These are phyloP conservation scores for Pseudogymnoascus sp. DNA, from an alignment of 2,329 filamentous ascomycete genomes.

Conservation along the genomic window DNA sequence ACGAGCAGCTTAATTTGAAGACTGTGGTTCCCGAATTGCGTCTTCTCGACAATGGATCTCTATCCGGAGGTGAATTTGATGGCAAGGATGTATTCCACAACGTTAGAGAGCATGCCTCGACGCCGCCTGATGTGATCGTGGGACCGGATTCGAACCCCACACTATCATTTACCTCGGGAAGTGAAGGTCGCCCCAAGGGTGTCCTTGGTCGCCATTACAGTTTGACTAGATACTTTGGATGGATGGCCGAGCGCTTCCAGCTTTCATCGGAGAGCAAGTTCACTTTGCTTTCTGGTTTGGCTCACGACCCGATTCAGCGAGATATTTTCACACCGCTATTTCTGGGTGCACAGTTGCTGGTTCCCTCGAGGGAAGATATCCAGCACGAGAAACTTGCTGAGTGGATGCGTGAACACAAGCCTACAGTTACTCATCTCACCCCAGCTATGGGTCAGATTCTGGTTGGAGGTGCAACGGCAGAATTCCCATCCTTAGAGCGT, in stretches of 20 bases:
- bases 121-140: conserved; percentile 63
- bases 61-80: conserved; percentile 59
- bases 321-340: conserved; percentile 90
- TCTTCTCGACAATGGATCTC: conserved; percentile 60
- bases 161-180: conserved; percentile 65
- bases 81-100: conserved; percentile 59
- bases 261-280: conserved; percentile 66
- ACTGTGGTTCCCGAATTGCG: conserved; percentile 66
- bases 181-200: conserved; percentile 75
- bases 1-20: conserved; percentile 62
- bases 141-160: conserved; percentile 80
- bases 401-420: conserved; percentile 71
- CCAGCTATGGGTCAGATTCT: conserved; percentile 96
- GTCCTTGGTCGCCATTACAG: conserved; percentile 82
- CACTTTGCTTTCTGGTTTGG: conserved; percentile 77
- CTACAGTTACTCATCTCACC: conserved; percentile 80
- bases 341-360: conserved; percentile 68
- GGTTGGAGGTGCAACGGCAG: conserved; percentile 69
- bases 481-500: conserved; percentile 67
- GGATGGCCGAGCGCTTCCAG: conserved; percentile 82
- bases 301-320: conserved; percentile 60
- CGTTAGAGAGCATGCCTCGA: conserved; percentile 34
- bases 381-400: conserved; percentile 77
- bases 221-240: conserved; percentile 78
- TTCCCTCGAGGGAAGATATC: conserved; percentile 77